A percentile compares a stretch with the other conserved stretches of the same genome.
Evolutionary conservation across 108 stramenopile species (phyloP).

Genomic region (Stephanodiscus triporus): DNA sequence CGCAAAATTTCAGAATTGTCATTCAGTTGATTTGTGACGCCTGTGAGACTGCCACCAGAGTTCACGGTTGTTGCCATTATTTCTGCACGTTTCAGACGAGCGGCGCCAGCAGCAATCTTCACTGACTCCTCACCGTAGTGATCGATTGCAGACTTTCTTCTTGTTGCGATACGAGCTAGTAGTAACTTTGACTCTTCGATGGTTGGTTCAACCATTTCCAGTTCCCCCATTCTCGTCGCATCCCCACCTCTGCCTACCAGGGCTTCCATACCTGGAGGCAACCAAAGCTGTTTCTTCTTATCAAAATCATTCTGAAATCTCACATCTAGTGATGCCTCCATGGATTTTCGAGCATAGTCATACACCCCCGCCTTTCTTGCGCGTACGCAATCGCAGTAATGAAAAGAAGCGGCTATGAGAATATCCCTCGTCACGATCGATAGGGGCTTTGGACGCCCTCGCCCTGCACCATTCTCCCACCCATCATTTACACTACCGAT

Average conservation of each 20-base stretch:
- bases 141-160: slow-evolving; percentile 38
- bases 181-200: background rate
- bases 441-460: slow-evolving; percentile 4
- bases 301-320: background rate
- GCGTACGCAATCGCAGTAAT: slow-evolving; percentile 72
- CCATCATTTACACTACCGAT: slow-evolving; percentile 4
- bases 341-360: slow-evolving; percentile 44
- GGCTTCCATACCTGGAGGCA: slow-evolving; percentile 16
- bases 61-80: slow-evolving; percentile 54
- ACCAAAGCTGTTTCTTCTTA: slow-evolving; percentile 16
- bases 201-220: background rate
- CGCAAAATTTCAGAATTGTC: slow-evolving; percentile 53
- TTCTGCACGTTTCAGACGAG: slow-evolving; percentile 72
- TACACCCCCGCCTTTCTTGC: slow-evolving; percentile 63
- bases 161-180: background rate
- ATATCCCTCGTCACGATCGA: slow-evolving; percentile 61
- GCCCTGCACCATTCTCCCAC: background rate
- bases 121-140: slow-evolving; percentile 42
- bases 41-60: slow-evolving; percentile 16
- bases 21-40: slow-evolving; percentile 5
- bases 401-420: slow-evolving; percentile 68
- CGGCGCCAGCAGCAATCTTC: slow-evolving; percentile 57
- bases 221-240: background rate
- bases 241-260: background rate
- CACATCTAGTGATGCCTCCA: slow-evolving; percentile 25